Evolutionary conservation across 129 eudicot genomes (phyloP).

Genomic region (Flaveria sonorensis): DNA sequence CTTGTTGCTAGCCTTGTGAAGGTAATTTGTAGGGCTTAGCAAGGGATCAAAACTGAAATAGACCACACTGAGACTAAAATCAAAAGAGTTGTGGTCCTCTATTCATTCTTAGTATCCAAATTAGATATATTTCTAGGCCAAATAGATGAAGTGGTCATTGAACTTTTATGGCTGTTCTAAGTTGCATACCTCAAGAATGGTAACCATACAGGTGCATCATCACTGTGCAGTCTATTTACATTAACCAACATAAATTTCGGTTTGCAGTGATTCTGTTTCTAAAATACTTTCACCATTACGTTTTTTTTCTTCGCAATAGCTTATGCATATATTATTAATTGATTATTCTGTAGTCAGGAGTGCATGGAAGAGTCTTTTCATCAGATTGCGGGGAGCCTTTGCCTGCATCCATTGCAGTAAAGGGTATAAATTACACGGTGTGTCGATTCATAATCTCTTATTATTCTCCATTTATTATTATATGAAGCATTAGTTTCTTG

Average conservation of each 20-base stretch:
- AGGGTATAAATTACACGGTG: conserved; percentile 84
- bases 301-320: background rate
- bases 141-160: background rate
- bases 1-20: conserved; percentile 84
- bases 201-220: background rate
- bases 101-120: background rate
- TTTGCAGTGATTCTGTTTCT: background rate
- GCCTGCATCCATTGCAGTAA: conserved; percentile 68
- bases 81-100: background rate
- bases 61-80: background rate
- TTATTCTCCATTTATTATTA: background rate
- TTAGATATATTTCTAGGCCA: background rate
- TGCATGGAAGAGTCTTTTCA: conserved; percentile 80
- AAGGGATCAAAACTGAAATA: background rate
- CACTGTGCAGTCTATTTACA: background rate
- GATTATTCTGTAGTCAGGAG: conserved; percentile 59
- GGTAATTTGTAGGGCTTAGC: conserved; percentile 45
- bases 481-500: conserved; percentile 8
- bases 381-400: conserved; percentile 81
- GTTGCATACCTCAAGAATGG: background rate
- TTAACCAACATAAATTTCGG: background rate
- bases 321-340: background rate
- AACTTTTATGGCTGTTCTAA: conserved; percentile 3
- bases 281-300: background rate
- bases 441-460: conserved; percentile 16